Evolutionary conservation across 306 rosid genomes (phyloP).

Genomic region (Parietaria judaica): DNA sequence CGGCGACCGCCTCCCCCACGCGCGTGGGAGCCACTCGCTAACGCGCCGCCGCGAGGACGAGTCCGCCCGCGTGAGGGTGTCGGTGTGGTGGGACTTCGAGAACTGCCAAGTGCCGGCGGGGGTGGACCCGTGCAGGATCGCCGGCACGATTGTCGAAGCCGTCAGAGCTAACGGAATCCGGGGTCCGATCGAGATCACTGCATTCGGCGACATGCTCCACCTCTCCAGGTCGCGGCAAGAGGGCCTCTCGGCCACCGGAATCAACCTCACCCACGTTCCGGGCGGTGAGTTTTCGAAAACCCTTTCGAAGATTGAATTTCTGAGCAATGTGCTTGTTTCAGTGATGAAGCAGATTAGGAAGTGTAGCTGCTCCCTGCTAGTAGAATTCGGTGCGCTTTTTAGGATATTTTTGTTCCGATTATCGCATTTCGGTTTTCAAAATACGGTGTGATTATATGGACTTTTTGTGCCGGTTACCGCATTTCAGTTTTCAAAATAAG

Average conservation of each 20-base stretch:
- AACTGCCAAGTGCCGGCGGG: constrained; percentile 49
- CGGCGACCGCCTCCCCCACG: constrained; percentile 17
- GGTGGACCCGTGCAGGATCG: constrained; percentile 33
- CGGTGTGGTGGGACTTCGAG: constrained; percentile 98
- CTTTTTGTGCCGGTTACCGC: no score
- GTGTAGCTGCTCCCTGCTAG: no score
- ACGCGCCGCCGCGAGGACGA: constrained; percentile 48
- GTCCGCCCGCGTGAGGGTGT: constrained; percentile 52
- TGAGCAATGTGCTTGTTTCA: no score
- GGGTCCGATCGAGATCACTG: constrained; percentile 71
- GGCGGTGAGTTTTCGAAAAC: constrained; percentile 25
- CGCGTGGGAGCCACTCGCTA: constrained; percentile 9
- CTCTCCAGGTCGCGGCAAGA: constrained; percentile 57
- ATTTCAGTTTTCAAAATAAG: no score
- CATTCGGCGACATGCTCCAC: constrained; percentile 59
- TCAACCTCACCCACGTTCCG: constrained; percentile 62
- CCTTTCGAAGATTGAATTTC: not conserved
- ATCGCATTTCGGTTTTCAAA: no score
- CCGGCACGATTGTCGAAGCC: constrained; percentile 46
- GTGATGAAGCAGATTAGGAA: no score
- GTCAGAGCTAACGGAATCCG: constrained; percentile 68
- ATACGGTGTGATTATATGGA: no score
- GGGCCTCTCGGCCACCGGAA: constrained; percentile 61
- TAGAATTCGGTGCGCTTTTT: no score
- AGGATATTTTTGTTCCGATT: no score